These are phyloP conservation scores for Insectozyma bohioensis DNA, from an alignment of 1,139 yeast species.

Conservation along the genomic window DNA sequence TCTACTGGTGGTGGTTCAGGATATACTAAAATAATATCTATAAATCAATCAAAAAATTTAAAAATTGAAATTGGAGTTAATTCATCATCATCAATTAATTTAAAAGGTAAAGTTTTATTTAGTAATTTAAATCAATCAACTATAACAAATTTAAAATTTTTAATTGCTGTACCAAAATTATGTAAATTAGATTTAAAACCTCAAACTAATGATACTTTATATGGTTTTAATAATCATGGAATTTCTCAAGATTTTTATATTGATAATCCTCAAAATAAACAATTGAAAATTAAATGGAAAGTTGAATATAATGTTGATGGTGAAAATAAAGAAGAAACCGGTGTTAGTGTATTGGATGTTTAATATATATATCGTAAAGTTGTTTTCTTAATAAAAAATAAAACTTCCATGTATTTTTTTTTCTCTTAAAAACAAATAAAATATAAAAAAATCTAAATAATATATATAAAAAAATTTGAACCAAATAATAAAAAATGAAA, in stretches of 20 bases:
- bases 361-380: too few species aligned
- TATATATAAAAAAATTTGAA: background rate
- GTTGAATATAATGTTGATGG: constrained; percentile 56
- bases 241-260: constrained; percentile 62
- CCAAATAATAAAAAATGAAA: constrained; percentile 1
- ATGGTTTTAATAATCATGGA: constrained; percentile 52
- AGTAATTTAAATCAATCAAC: constrained; percentile 37
- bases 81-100: constrained; percentile 35
- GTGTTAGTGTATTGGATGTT: constrained; percentile 40
- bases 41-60: constrained; percentile 49
- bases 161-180: constrained; percentile 80
- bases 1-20: constrained; percentile 2
- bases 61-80: constrained; percentile 52
- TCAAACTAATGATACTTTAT: constrained; percentile 59
- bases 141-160: constrained; percentile 53
- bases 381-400: too few species aligned
- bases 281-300: constrained; percentile 82
- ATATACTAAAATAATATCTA: constrained; percentile 21
- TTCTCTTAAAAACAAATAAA: too few species aligned
- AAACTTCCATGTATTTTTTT: too few species aligned
- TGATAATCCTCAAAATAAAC: constrained; percentile 47
- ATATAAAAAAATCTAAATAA: too few species aligned
- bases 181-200: constrained; percentile 67
- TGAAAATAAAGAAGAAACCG: constrained; percentile 51
- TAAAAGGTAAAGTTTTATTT: constrained; percentile 46